These are phyloP conservation scores for Xylaria sp. DNA, from an alignment of 2,329 filamentous ascomycete genomes.

Conservation along the genomic window DNA sequence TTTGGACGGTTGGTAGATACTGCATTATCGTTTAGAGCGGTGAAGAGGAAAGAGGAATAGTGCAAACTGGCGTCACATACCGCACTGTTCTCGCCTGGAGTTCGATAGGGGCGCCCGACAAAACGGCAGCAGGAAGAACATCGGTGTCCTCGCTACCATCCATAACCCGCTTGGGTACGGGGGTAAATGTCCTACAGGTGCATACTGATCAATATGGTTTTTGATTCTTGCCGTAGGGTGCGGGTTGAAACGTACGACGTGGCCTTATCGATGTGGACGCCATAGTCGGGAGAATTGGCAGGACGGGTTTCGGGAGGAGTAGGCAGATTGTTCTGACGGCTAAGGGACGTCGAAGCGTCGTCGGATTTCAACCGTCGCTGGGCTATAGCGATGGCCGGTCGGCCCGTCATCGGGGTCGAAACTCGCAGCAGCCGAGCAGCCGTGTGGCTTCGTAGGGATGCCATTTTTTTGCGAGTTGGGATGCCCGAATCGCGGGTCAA, in stretches of 20 bases:
- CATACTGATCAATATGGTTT: slow-evolving; percentile 18
- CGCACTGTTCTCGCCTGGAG: slow-evolving; percentile 93
- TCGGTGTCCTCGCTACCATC: slow-evolving; percentile 86
- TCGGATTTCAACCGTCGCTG: slow-evolving; percentile 64
- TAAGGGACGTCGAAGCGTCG: slow-evolving; percentile 54
- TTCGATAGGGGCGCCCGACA: slow-evolving; percentile 93
- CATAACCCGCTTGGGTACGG: slow-evolving; percentile 88
- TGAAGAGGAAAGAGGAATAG: background rate
- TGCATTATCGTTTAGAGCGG: slow-evolving; percentile 53
- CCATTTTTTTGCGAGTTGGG: slow-evolving; percentile 34
- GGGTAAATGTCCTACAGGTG: slow-evolving; percentile 81
- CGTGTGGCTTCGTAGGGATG: slow-evolving; percentile 67
- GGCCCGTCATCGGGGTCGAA: slow-evolving; percentile 48
- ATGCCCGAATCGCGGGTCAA: slow-evolving; percentile 29
- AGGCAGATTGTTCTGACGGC: slow-evolving; percentile 48
- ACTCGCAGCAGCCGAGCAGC: slow-evolving; percentile 64
- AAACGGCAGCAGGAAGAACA: slow-evolving; percentile 80
- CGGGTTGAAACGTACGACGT: slow-evolving; percentile 76
- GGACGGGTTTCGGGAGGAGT: slow-evolving; percentile 52
- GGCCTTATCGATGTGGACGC: slow-evolving; percentile 83
- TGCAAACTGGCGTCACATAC: slow-evolving; percentile 61
- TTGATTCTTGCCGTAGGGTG: background rate
- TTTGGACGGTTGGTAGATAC: slow-evolving; percentile 92
- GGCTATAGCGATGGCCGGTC: slow-evolving; percentile 55
- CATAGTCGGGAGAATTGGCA: slow-evolving; percentile 82